A percentile compares a stretch with the other conserved stretches of the same genome.
Conservation (phyloP, 805 yeast genomes). For the Cyberlindnera xylosilytica region DNA sequence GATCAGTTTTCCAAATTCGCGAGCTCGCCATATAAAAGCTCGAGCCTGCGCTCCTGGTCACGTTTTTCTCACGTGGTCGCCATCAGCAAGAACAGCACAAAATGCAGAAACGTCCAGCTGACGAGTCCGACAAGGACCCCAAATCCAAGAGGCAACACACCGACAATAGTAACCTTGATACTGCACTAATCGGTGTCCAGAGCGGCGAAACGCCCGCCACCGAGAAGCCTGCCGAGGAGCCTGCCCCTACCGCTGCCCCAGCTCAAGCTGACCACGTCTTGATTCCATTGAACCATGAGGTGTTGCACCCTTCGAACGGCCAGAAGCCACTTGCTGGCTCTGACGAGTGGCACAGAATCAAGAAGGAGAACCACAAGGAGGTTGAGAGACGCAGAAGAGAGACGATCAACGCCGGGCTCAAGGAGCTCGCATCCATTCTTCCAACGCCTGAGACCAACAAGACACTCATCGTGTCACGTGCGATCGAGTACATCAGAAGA, state of each 20-base stretch:
- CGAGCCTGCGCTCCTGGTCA: slow-evolving; percentile 1
- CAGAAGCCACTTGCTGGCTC: slow-evolving; percentile 66
- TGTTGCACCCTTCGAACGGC: slow-evolving; percentile 13
- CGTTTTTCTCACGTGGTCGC: slow-evolving; percentile 28
- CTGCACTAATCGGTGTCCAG: slow-evolving; percentile 20
- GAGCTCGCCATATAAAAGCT: slow-evolving; percentile 4
- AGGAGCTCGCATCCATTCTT: slow-evolving; percentile 69
- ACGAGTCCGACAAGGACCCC: not conserved
- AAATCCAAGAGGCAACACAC: slow-evolving; percentile 10
- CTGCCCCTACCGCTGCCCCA: no score
- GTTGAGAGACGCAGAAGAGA: slow-evolving; percentile 93
- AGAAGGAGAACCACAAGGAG: slow-evolving; percentile 91
- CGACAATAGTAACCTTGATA: slow-evolving; percentile 21
- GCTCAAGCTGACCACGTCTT: no score
- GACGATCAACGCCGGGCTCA: slow-evolving; percentile 82
- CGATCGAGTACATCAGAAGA: slow-evolving; percentile 86
- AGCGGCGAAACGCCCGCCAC: not conserved
- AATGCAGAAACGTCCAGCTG: slow-evolving; percentile 6
- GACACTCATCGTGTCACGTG: slow-evolving; percentile 82
- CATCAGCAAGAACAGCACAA: not conserved
- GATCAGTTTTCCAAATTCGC: not conserved
- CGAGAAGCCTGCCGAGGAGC: not conserved
- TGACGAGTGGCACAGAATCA: slow-evolving; percentile 78
- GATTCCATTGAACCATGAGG: slow-evolving; percentile 16
- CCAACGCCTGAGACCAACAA: slow-evolving; percentile 87